Evolutionary conservation across 2,329 filamentous ascomycete genomes (phyloP).

Genomic region (Cladosporium halotolerans): DNA sequence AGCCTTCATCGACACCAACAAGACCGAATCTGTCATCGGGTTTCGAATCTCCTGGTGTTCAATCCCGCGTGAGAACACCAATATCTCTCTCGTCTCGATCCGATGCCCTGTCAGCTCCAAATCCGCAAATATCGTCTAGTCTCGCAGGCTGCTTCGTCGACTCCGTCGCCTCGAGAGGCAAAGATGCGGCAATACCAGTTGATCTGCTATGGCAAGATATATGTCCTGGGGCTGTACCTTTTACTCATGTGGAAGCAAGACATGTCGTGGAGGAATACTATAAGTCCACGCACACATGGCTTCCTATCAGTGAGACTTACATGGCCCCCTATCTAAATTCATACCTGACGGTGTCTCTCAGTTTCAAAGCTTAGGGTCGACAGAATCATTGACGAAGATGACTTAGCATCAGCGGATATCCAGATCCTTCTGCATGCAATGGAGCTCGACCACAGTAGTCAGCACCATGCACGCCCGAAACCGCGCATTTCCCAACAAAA

Average conservation of each 20-base stretch:
- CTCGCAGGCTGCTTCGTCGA: constrained; percentile 14
- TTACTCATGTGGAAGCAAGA: constrained; percentile 4
- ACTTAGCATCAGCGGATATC: not conserved
- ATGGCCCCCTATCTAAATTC: constrained; percentile 1
- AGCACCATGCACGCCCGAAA: not conserved
- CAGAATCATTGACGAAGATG: constrained; percentile 1
- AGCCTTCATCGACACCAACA: constrained; percentile 5
- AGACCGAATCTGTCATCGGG: not conserved
- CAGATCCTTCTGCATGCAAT: constrained; percentile 13
- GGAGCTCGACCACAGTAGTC: constrained; percentile 5
- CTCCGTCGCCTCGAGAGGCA: constrained; percentile 14
- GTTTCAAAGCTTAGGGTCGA: constrained; percentile 3
- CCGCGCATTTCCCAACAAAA: not conserved
- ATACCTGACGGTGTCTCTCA: not conserved
- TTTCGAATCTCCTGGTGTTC: not conserved
- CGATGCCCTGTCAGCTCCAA: not conserved
- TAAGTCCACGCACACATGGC: constrained; percentile 14
- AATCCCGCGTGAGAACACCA: not conserved
- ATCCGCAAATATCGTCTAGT: not conserved
- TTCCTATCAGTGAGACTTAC: constrained; percentile 9
- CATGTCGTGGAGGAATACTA: constrained; percentile 8
- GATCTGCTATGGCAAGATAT: constrained; percentile 12
- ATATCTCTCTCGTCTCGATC: not conserved
- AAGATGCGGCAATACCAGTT: not conserved
- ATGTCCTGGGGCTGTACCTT: not conserved